Conservation (phyloP, 2,329 filamentous ascomycete species). For the Xylariaceae sp. region DNA sequence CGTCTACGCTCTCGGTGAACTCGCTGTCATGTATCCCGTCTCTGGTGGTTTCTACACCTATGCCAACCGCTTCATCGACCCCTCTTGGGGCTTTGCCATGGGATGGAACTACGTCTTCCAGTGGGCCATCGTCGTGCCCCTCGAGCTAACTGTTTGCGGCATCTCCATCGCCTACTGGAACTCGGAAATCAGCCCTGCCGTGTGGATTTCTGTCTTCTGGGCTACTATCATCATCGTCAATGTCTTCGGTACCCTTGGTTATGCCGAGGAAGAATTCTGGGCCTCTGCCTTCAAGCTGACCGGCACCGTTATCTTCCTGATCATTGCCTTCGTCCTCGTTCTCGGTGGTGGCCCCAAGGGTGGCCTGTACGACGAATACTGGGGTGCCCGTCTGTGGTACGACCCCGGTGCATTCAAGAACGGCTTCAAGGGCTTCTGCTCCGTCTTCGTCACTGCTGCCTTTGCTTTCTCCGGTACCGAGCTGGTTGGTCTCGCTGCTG, state of each 20-base stretch:
- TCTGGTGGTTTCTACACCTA: conserved; percentile 51
- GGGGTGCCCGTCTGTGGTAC: conserved; percentile 48
- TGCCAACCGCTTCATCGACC: conserved; percentile 47
- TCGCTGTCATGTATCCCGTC: conserved; percentile 48
- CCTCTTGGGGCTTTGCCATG: conserved; percentile 43
- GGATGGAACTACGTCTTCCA: conserved; percentile 46
- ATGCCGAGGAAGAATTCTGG: conserved; percentile 58
- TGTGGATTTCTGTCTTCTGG: conserved; percentile 57
- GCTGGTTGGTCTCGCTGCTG: conserved; percentile 69
- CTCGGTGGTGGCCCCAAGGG: conserved; percentile 55
- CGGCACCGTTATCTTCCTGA: conserved; percentile 60
- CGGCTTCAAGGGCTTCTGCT: conserved; percentile 71
- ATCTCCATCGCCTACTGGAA: conserved; percentile 49
- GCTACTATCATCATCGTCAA: conserved; percentile 49
- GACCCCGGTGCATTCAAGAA: conserved; percentile 59
- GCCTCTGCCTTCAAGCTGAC: conserved; percentile 53
- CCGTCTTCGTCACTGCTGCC: conserved; percentile 68
- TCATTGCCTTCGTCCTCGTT: conserved; percentile 56
- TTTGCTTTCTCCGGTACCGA: conserved; percentile 72
- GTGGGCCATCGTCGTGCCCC: conserved; percentile 45
- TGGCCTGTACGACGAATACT: conserved; percentile 43
- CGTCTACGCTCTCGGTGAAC: conserved; percentile 55
- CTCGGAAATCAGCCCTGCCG: conserved; percentile 39
- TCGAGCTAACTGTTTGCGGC: conserved; percentile 47
- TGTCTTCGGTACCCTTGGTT: conserved; percentile 53